phyloP scores from a whole-genome alignment of 2,329 filamentous ascomycete genomes.

The Penicillium sp. region DNA sequence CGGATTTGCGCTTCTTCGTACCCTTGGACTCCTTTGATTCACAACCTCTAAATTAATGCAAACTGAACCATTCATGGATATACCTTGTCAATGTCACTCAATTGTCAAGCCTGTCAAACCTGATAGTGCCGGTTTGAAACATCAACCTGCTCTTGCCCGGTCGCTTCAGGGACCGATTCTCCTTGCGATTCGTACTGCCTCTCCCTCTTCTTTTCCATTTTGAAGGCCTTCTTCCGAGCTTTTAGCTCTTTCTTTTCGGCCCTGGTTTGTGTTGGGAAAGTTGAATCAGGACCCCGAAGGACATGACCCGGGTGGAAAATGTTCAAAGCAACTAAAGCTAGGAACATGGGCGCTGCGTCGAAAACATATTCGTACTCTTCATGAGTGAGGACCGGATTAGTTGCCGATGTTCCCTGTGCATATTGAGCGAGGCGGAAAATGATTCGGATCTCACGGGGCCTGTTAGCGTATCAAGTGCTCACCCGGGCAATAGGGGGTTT shows the following conservation, averaged over 20 bases:
- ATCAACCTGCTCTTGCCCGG: background rate
- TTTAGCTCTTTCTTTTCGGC: slow-evolving; percentile 48
- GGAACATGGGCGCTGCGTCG: slow-evolving; percentile 59
- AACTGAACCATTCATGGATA: background rate
- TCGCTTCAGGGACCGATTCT: background rate
- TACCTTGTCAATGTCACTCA: background rate
- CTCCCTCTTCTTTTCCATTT: slow-evolving; percentile 28
- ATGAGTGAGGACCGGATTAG: slow-evolving; percentile 66
- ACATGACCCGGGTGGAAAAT: slow-evolving; percentile 52
- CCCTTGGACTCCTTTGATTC: background rate
- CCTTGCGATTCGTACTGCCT: slow-evolving; percentile 15
- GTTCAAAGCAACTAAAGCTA: slow-evolving; percentile 48
- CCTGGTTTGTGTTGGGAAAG: slow-evolving; percentile 47
- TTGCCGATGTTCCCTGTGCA: slow-evolving; percentile 54
- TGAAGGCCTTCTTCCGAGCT: slow-evolving; percentile 32
- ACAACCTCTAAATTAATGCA: background rate
- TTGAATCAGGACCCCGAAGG: slow-evolving; percentile 48
- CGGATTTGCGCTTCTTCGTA: background rate
- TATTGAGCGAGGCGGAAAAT: slow-evolving; percentile 64
- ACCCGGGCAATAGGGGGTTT: background rate
- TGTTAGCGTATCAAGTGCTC: background rate
- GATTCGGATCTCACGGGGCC: slow-evolving; percentile 51
- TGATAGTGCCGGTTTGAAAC: background rate
- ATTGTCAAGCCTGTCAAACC: background rate
- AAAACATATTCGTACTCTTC: slow-evolving; percentile 56